Percentiles rank a stretch among this genome's conserved stretches.
phyloP scores from a whole-genome alignment of 148 eudicot genomes.

The Beta vulgaris region DNA sequence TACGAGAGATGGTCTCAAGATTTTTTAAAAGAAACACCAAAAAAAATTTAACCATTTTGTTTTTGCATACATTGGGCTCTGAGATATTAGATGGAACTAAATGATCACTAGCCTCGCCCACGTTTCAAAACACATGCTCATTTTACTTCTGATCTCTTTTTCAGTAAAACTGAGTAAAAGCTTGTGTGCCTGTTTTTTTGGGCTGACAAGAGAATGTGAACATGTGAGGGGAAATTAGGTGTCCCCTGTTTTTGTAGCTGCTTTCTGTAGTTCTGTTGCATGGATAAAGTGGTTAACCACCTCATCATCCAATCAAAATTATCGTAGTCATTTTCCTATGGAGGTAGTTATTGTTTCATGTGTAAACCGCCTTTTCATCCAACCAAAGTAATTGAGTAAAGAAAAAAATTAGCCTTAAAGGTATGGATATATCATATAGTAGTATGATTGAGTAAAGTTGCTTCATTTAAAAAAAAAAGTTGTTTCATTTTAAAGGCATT shows the following conservation, averaged over 20 bases:
- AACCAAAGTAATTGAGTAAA: neutral
- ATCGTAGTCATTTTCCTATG: neutral
- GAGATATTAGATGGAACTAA: neutral
- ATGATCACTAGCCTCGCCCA: conserved; percentile 14
- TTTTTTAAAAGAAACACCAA: too few relatives aligned
- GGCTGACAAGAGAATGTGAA: conserved; percentile 22
- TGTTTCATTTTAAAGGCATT: too few relatives aligned
- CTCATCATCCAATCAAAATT: conserved; percentile 1
- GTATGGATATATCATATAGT: too few relatives aligned
- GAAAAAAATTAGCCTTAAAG: neutral
- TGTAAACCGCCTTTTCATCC: conserved; percentile 15
- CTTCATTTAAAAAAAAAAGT: too few relatives aligned
- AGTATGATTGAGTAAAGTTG: too few relatives aligned
- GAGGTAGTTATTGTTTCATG: neutral
- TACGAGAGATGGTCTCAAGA: too few relatives aligned
- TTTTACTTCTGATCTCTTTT: neutral
- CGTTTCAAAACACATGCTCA: conserved; percentile 7
- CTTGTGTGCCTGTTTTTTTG: neutral
- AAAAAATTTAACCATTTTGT: too few relatives aligned
- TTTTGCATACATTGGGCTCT: too few relatives aligned
- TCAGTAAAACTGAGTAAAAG: conserved; percentile 14
- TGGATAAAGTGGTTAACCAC: conserved; percentile 13
- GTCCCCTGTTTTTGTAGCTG: neutral
- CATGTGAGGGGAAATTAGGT: conserved; percentile 15
- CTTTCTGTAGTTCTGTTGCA: conserved; percentile 5